Evolutionary conservation across 352 stramenopile genomes (phyloP), one percentile per base, ranked within the genome.

Genomic region (Thalassiosira livingstoniorum): DNA sequence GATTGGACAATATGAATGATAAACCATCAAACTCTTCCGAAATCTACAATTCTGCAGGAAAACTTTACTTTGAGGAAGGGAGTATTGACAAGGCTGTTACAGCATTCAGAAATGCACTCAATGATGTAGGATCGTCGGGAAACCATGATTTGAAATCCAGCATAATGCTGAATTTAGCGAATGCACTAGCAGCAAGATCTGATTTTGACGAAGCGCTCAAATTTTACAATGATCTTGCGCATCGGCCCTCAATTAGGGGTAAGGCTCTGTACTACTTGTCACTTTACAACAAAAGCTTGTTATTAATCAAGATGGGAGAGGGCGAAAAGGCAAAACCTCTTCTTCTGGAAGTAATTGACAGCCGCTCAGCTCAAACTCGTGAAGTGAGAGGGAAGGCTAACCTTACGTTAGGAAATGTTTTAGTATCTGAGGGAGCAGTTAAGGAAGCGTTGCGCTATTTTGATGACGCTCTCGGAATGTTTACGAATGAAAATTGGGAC

Each of bases 41-140:
- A 35, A 74, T 84, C 34, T 69, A 76, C n/a, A 80, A 76, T 67
- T 79, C 69, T n/a, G 77, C 77, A 4, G 77, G 77, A 23, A 79
- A 76, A 62, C 65, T 84, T 3, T 84, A 65, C 63, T 80, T 78
- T 54, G 77, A 80, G 18, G 42, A 67, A 4, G 69, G 69, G 15
- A 71, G 76, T 23, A 42, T 74, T 13, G 77, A 80, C 34, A 63
- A 75, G 53, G 60, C 77, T 39, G 34, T 76, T 29, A 51, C 60
- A 35, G 70, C 62, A 35, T 84, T 80, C 35, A 66, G 45, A 27
- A 45, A 80, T 57, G 77, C 77, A 11, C 37, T 84, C 18, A 71
- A 76, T 27, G 21, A 32, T 43, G 62, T 53, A 15, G 77, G 80
- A 13, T 37, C 53, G 27, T 29, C 29, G 25, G 29, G 27, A 34